Conservation (phyloP, 1,139 yeast genomes). For the Scheffersomyces insectosa region DNA sequence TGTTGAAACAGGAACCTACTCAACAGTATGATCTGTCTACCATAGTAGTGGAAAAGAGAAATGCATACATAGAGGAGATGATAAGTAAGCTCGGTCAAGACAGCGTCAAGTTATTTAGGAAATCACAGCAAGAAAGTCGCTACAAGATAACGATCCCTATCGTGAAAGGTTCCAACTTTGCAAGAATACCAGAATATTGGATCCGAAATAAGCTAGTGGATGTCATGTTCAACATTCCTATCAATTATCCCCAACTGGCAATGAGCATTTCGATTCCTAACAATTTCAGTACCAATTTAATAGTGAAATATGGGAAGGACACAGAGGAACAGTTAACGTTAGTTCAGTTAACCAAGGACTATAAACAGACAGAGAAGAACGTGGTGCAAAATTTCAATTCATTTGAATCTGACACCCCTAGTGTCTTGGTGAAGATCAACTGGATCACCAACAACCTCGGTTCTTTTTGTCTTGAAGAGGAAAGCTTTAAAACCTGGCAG, state of each 20-base stretch:
- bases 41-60: conserved; percentile 14
- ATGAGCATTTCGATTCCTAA: conserved; percentile 21
- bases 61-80: conserved; percentile 22
- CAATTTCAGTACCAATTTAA: conserved; percentile 24
- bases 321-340: conserved; percentile 9
- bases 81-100: conserved; percentile 20
- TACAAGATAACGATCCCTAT: conserved; percentile 27
- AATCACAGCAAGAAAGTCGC: conserved; percentile 15
- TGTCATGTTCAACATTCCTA: conserved; percentile 17
- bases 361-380: conserved; percentile 23
- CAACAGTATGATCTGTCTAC: background rate
- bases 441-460: conserved; percentile 31
- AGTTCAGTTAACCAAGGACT: conserved; percentile 16
- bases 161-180: conserved; percentile 1
- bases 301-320: conserved; percentile 18
- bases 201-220: conserved; percentile 12
- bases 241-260: conserved; percentile 14
- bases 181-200: conserved; percentile 15
- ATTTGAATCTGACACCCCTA: conserved; percentile 15
- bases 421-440: conserved; percentile 26
- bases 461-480: conserved; percentile 18
- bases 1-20: background rate
- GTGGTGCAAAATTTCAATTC: conserved; percentile 21
- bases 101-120: conserved; percentile 28
- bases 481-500: conserved; percentile 15